Base-by-base conservation (phyloP, 441 rosid species). In the Gossypium schwendimanii region DNA sequence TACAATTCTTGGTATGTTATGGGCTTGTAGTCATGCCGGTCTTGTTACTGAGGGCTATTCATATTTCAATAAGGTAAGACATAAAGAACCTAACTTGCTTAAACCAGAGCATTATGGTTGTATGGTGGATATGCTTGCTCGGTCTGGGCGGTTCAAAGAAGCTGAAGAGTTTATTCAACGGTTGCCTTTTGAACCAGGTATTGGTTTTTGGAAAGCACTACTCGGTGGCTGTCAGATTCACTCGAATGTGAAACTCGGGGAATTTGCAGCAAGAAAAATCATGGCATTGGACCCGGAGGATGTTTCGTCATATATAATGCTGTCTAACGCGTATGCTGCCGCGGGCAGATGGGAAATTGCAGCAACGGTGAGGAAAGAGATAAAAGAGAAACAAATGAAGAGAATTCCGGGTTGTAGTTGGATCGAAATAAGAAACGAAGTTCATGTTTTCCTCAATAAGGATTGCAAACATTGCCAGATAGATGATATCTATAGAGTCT, bases 121-220 rank as follows among this genome's bases (percentile, higher is more conserved):
- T 78, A 80, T 88, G 88, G 95, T 91, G 65, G 97, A 93, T 85
- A 80, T 85, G 61, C 80, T 84, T 18, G 85, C 98, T 31, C 88
- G 95, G 20, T 82, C 87, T 0, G 91, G 95, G 21, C 82, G 7
- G 65, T 87, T 91, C 66, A 55, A 81, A 63, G 95, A 89, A 76
- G 94, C 95, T 36, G 82, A 81, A 53, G 74, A 72, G 74, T 84
- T 86, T 73, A 75, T 91, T 53, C 61, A 74, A 18, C 76, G 76
- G 59, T 71, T 91, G 81, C 91, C 92, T 9, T 81, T 86, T 65
- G 84, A 88, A 58, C 95, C 94, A 0, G 98, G 97, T 54, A 77
- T 91, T 50, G 98, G 97, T 71, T 91, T 91, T 66, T 93, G 98
- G 95, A 91, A 91, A 69, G 91, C 97, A 64, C 75, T 91, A 72